Conservation (phyloP, 1,139 yeast genomes). For the Candida smagusa region DNA sequence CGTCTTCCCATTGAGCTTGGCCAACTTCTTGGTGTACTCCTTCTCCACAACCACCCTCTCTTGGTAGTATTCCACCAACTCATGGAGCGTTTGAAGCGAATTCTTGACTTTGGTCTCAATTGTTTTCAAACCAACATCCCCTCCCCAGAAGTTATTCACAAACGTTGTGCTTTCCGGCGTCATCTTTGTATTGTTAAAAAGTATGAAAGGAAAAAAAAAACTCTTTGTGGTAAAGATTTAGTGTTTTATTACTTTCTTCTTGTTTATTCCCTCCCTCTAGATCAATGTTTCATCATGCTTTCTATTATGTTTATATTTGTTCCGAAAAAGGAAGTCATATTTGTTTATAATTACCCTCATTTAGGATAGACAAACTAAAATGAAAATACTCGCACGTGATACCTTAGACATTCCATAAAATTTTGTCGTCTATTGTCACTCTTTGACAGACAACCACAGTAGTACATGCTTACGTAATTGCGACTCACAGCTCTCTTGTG, state of each 20-base stretch:
- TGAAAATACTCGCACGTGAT: no score
- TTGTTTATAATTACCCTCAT: no score
- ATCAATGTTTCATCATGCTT: neutral
- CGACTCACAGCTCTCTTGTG: no score
- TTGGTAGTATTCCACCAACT: conserved; percentile 43
- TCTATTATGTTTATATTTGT: conserved; percentile 4
- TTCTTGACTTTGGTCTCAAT: conserved; percentile 48
- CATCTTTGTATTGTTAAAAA: neutral
- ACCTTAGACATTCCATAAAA: no score
- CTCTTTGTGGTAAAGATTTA: neutral
- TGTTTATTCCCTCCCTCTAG: neutral
- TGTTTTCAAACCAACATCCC: conserved; percentile 47
- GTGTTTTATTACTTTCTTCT: neutral
- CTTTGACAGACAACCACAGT: no score
- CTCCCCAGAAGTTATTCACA: conserved; percentile 53
- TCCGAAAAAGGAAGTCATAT: neutral
- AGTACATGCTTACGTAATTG: no score
- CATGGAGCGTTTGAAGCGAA: conserved; percentile 38
- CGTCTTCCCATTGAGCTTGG: conserved; percentile 43
- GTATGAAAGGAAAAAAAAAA: neutral
- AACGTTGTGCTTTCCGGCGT: conserved; percentile 23
- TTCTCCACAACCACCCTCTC: conserved; percentile 63
- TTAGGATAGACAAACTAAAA: no score
- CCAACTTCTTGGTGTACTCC: conserved; percentile 60
- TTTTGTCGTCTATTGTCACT: no score